Percentiles rank a stretch among this genome's conserved stretches.
Evolutionary conservation across 192 early-diverging fungal genomes (phyloP).

Genomic region (Radiomyces spectabilis): DNA sequence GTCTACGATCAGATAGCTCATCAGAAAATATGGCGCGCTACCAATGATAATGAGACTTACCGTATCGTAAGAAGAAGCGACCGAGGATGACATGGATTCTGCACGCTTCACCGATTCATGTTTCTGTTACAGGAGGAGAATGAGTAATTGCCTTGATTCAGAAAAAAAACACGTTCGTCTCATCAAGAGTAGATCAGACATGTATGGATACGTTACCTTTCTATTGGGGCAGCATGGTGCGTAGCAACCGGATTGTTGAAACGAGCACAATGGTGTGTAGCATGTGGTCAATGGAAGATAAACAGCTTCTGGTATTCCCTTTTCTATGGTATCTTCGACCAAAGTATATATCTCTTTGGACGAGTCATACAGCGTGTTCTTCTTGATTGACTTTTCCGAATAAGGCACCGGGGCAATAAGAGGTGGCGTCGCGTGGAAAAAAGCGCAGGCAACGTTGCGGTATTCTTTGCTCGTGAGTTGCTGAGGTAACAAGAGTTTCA

Average conservation of each 20-base stretch:
- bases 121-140: too few species aligned
- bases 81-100: conserved; percentile 8
- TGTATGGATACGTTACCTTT: neutral
- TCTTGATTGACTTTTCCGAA: conserved; percentile 15
- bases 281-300: conserved; percentile 8
- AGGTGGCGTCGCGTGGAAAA: conserved; percentile 10
- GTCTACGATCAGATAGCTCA: too few species aligned
- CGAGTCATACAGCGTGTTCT: conserved; percentile 19
- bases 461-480: neutral
- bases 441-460: conserved; percentile 5
- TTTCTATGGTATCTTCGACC: neutral
- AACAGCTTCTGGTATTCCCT: conserved; percentile 5
- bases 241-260: conserved; percentile 8
- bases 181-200: neutral
- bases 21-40: too few species aligned
- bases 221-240: conserved; percentile 18
- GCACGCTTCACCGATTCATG: conserved; percentile 15
- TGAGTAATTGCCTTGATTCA: too few species aligned
- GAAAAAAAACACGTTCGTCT: too few species aligned
- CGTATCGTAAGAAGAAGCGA: conserved; percentile 11
- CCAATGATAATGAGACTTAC: too few species aligned
- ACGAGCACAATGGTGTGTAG: conserved; percentile 7
- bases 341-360: conserved; percentile 20
- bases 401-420: conserved; percentile 15
- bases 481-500: neutral